A percentile compares a stretch with the other conserved stretches of the same genome.
Conservation (phyloP, 129 eudicot genomes). For the Glebionis coronaria region DNA sequence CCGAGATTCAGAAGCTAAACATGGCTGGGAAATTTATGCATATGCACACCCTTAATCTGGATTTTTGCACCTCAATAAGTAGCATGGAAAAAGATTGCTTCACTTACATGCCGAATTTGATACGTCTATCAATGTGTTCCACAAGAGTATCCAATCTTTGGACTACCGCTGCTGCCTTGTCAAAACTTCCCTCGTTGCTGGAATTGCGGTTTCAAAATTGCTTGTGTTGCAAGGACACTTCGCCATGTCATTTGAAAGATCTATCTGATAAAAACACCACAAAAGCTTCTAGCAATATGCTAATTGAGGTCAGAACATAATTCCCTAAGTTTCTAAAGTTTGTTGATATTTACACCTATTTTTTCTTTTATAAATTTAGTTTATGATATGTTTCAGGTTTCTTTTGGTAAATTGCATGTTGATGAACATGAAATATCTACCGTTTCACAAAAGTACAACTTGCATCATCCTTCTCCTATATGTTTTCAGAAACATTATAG, state of each 20-base stretch:
- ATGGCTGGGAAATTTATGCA: constrained; percentile 50
- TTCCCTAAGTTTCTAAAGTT: neutral
- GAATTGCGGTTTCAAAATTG: constrained; percentile 70
- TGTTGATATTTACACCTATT: neutral
- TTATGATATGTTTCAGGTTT: constrained; percentile 34
- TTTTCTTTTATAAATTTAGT: neutral
- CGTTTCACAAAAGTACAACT: constrained; percentile 35
- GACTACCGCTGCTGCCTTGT: constrained; percentile 58
- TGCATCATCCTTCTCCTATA: constrained; percentile 57
- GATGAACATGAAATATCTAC: constrained; percentile 32
- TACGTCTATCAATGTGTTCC: constrained; percentile 55
- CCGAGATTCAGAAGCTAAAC: constrained; percentile 44
- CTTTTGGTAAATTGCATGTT: constrained; percentile 30
- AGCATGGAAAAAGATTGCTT: constrained; percentile 56
- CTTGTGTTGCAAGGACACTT: constrained; percentile 54
- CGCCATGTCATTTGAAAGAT: constrained; percentile 44
- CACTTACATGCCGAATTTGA: constrained; percentile 62
- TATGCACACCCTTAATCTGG: constrained; percentile 64
- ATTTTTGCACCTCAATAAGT: constrained; percentile 56
- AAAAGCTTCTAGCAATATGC: constrained; percentile 21
- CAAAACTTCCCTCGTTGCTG: constrained; percentile 50
- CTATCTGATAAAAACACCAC: constrained; percentile 12
- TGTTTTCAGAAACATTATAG: constrained; percentile 64
- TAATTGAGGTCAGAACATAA: constrained; percentile 40
- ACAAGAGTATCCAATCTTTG: constrained; percentile 56